Base-by-base conservation (phyloP, 2,329 filamentous ascomycete genomes). In the Colletotrichum simmondsii region DNA sequence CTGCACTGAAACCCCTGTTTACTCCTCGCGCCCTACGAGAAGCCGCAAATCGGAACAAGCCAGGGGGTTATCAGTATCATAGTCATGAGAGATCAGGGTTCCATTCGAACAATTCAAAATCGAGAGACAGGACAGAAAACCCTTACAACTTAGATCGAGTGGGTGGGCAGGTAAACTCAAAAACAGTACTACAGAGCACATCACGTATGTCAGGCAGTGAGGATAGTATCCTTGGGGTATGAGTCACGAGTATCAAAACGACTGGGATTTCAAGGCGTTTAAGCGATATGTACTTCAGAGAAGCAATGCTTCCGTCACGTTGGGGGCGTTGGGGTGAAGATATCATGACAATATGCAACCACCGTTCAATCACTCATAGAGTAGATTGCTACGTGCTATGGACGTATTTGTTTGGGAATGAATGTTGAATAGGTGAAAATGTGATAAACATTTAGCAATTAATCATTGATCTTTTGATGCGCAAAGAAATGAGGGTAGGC, bases 1-100 rank as follows among this genome's bases (percentile, higher is more conserved):
- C 87, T 0, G 86, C 87, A 0, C 80, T 89, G 6, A 88, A 88
- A 68, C 87, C 87, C 0, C 76, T 87, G 4, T 85, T 86, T 72
- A 82, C 81, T 16, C 82, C 81, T 14, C 28, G 26, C 28, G 62
- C 67, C 12, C 49, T 71, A 7, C 35, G 68, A 11, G 67, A 73
- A 24, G 71, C 68, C 3, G 26, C 69, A 12, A 57, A 24, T 2
- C 46, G 59, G 14, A 68, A 61, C 16, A 63, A 63, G 28, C 42
- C 16, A 3, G 14, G n/a, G 0, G 65, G 53, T 32, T 70, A 72
- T 14, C 70, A 56, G 22, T 54, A 70, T 2, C 66, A 72, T 46
- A 56, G 59, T 11, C 59, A 63, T 5, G 57, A 58, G 6, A 52
- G 57, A 32, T 71, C 64, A 3, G 52, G 35, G 0, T 53, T 19